Conservation (phyloP, 306 rosid genomes). For the Lathyrus sativus region DNA sequence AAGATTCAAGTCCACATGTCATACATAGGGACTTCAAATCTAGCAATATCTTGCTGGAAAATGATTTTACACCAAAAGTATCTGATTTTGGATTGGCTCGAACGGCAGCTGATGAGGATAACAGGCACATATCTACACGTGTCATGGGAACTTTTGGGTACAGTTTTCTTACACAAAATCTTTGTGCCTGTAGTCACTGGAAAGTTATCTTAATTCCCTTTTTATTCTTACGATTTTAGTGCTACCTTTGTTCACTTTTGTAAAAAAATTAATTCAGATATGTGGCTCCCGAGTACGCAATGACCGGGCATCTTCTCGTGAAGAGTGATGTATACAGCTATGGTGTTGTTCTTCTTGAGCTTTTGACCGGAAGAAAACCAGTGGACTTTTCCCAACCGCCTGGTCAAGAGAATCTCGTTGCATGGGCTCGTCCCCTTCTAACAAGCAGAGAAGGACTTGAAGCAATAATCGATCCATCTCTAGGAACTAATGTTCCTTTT, state of each 20-base stretch:
- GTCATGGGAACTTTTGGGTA: constrained; percentile 99
- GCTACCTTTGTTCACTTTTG: neutral
- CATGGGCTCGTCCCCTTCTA: constrained; percentile 93
- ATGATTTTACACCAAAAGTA: constrained; percentile 92
- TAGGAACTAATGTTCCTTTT: constrained; percentile 59
- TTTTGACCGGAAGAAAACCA: constrained; percentile 85
- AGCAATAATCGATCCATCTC: constrained; percentile 57
- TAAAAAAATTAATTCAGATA: constrained; percentile 52
- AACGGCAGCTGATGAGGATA: constrained; percentile 80
- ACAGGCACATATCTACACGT: constrained; percentile 83
- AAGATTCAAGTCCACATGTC: constrained; percentile 96
- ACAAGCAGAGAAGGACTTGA: constrained; percentile 79
- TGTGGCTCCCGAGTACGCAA: constrained; percentile 97
- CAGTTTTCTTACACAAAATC: constrained; percentile 23
- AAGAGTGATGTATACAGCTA: constrained; percentile 98
- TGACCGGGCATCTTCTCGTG: constrained; percentile 98
- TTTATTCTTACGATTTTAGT: constrained; percentile 4
- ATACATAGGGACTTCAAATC: constrained; percentile 97
- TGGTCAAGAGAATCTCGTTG: constrained; percentile 90
- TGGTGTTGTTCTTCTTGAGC: constrained; percentile 96
- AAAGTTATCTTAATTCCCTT: constrained; percentile 20
- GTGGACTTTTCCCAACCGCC: constrained; percentile 93
- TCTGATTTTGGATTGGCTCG: constrained; percentile 98
- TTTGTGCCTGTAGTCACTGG: neutral
- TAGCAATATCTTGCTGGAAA: constrained; percentile 88